phyloP scores from a whole-genome alignment of 2,329 filamentous ascomycete species.

The Arthrobotrys musiformis region DNA sequence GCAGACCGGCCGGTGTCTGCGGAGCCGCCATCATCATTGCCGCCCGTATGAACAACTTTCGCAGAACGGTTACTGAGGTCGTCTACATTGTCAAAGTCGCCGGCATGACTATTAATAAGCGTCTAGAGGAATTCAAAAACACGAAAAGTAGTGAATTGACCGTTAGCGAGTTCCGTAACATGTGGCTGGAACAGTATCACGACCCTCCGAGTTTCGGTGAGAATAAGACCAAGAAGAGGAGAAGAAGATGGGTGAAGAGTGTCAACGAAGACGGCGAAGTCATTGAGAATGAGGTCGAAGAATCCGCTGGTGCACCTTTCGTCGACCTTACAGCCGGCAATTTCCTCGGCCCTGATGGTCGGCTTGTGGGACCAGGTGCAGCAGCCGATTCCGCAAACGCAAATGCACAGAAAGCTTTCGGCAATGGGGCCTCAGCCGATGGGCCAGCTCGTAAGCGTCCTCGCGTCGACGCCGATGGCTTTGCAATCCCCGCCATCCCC shows the following conservation, averaged over 20 bases:
- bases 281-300: conserved; percentile 60
- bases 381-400: conserved; percentile 46
- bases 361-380: conserved; percentile 28
- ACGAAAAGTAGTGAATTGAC: conserved; percentile 86
- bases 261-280: conserved; percentile 61
- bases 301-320: conserved; percentile 58
- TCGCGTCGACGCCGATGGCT: conserved; percentile 74
- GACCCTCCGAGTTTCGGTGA: conserved; percentile 86
- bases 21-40: conserved; percentile 94
- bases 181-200: conserved; percentile 77
- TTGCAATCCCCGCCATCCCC: conserved; percentile 67
- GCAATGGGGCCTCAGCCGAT: not conserved
- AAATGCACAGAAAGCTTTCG: conserved; percentile 21
- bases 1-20: conserved; percentile 91
- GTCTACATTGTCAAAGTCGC: conserved; percentile 99
- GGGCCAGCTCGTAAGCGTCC: conserved; percentile 50
- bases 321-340: conserved; percentile 45
- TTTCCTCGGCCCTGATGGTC: conserved; percentile 29
- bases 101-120: conserved; percentile 89
- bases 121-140: conserved; percentile 88
- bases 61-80: conserved; percentile 88
- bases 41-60: conserved; percentile 97
- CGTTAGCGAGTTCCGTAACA: conserved; percentile 83
- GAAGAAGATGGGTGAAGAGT: conserved; percentile 57
- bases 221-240: conserved; percentile 68